A percentile compares a stretch with the other conserved stretches of the same genome.
Conservation (phyloP, 2,329 filamentous ascomycete species). For the Aspergillus sp. region DNA sequence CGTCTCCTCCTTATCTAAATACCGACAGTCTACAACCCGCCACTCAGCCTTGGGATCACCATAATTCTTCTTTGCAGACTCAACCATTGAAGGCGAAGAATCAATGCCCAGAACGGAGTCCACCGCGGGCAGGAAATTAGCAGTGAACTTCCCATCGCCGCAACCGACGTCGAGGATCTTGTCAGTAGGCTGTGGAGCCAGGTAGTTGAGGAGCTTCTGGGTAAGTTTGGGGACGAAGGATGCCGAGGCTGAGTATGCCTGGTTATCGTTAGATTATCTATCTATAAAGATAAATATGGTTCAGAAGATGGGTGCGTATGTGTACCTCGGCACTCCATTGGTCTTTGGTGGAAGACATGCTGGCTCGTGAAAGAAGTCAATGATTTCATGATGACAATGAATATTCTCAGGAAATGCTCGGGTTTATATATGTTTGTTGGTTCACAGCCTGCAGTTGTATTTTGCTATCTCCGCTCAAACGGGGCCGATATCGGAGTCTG, state of each 20-base stretch:
- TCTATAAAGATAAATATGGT: not conserved
- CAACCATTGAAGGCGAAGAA: constrained; percentile 54
- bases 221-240: constrained; percentile 59
- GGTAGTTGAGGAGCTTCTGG: constrained; percentile 51
- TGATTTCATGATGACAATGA: not conserved
- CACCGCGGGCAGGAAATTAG: constrained; percentile 47
- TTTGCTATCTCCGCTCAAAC: constrained; percentile 6
- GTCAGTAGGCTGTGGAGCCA: constrained; percentile 54
- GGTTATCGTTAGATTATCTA: constrained; percentile 1
- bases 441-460: not conserved
- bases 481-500: not conserved
- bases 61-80: constrained; percentile 43
- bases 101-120: constrained; percentile 53
- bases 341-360: constrained; percentile 13
- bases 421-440: not conserved
- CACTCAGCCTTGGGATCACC: constrained; percentile 22
- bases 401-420: not conserved
- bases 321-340: constrained; percentile 35
- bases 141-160: constrained; percentile 56
- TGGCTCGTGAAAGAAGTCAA: not conserved
- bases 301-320: not conserved
- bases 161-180: constrained; percentile 58
- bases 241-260: constrained; percentile 57
- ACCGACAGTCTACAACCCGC: constrained; percentile 29
- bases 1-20: constrained; percentile 20